Conservation (phyloP, 805 yeast genomes). For the Candida maris region DNA sequence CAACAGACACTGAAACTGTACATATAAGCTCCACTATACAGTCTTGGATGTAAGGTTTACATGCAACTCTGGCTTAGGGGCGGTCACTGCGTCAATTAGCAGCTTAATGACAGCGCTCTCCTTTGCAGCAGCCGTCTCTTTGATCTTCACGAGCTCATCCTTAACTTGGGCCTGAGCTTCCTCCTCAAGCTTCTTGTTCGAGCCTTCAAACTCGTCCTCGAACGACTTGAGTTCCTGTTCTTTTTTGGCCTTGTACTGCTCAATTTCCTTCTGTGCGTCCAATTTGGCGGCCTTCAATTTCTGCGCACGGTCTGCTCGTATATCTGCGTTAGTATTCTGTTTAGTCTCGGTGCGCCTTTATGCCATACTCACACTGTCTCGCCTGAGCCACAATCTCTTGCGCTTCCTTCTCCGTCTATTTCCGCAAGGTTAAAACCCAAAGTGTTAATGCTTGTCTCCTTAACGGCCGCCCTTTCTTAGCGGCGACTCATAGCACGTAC, state of each 20-base stretch:
- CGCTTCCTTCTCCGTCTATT: constrained; percentile 94
- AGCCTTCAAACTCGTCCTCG: constrained; percentile 69
- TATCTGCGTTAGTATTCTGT: constrained; percentile 1
- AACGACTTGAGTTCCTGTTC: constrained; percentile 74
- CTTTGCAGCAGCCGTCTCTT: constrained; percentile 59
- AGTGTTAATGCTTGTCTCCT: background rate
- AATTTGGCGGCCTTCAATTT: constrained; percentile 90
- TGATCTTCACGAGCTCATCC: constrained; percentile 63
- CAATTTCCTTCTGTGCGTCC: constrained; percentile 89
- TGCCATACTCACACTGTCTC: constrained; percentile 62
- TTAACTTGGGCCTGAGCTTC: constrained; percentile 76
- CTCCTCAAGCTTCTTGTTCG: constrained; percentile 71
- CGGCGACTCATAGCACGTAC: too few species aligned
- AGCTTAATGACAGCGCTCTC: constrained; percentile 65
- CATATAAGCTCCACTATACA: too few species aligned
- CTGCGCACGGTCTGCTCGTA: constrained; percentile 61
- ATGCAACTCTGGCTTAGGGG: constrained; percentile 81
- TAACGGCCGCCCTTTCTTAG: too few species aligned
- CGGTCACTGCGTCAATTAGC: constrained; percentile 73
- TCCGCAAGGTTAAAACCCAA: too few species aligned
- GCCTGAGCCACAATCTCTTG: constrained; percentile 93
- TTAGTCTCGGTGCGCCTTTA: constrained; percentile 2
- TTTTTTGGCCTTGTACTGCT: constrained; percentile 77
- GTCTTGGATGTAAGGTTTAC: constrained; percentile 39
- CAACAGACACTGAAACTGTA: too few species aligned